Evolutionary conservation across 176 grass and related monocot genomes (phyloP), one percentile per base, ranked within the genome.

Genomic region (Chloris gayana): DNA sequence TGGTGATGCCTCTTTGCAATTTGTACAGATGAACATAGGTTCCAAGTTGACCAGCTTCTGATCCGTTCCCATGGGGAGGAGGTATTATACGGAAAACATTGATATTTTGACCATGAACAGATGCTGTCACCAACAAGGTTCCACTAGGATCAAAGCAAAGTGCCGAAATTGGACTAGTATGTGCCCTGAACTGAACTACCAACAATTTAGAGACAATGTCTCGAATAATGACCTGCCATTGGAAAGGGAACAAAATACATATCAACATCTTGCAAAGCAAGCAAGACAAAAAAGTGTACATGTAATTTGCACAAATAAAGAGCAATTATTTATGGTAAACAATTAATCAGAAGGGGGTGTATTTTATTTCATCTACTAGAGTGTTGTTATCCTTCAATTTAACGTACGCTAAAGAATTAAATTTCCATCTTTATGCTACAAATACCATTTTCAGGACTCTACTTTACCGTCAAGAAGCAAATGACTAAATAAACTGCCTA

Each of bases 131-230:
- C 61, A 99, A 64, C 74, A 99, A 89, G 80, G 96, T 99, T 67
- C 96, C 96, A 79, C 88, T 99, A 7, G 96, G 92, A 89, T 99
- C 96, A 59, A 99, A 99, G 83, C 90, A 93, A 30, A 99, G 88
- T 81, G 90, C 92, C 31, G 96, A 99, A 89, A 99, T 99, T 42
- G 92, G 88, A 83, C 96, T 95, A 30, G 78, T 89, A 80, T 99
- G 96, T 58, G 96, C 96, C 84, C 86, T 84, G 68, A 99, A 99
- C 86, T 99, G 96, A 78, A 99, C 96, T 72, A 99, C 70, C 51
- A 95, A 76, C 80, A 75, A 85, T 78, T 91, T 99, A 54, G 96
- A 99, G 65, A 95, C 90, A 84, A 99, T 87, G 84, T 98, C 92
- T 49, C 86, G 82, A 73, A 98, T 90, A 75, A 93, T 93, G 75